Evolutionary conservation across 2,329 filamentous ascomycete species (phyloP).

Genomic region (Chaetomium strumarium): DNA sequence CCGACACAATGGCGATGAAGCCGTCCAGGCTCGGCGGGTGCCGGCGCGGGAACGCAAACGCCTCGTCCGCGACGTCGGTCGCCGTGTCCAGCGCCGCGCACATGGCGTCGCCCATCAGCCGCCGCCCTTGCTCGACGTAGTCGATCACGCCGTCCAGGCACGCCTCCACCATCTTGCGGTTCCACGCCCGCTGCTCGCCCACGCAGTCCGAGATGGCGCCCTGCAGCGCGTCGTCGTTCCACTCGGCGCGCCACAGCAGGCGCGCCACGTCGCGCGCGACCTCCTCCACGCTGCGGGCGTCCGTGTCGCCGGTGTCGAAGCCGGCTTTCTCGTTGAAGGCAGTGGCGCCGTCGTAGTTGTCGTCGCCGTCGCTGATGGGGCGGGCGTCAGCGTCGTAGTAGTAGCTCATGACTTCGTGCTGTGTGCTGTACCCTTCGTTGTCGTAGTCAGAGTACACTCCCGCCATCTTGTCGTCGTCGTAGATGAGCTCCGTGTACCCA

Average conservation of each 20-base stretch:
- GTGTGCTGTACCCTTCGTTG: conserved; percentile 2
- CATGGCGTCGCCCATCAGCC: conserved; percentile 19
- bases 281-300: conserved; percentile 8
- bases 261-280: conserved; percentile 12
- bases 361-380: not conserved
- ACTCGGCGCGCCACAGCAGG: conserved; percentile 15
- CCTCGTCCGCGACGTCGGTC: conserved; percentile 16
- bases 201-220: conserved; percentile 5
- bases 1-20: conserved; percentile 22
- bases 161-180: conserved; percentile 16
- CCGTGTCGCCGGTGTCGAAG: not conserved
- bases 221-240: conserved; percentile 18
- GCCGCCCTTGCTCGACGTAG: conserved; percentile 16
- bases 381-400: not conserved
- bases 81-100: conserved; percentile 19
- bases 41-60: conserved; percentile 18
- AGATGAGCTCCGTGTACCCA: conserved; percentile 14
- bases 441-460: conserved; percentile 8
- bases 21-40: conserved; percentile 19
- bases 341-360: not conserved
- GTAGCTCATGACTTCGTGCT: conserved; percentile 11
- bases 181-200: conserved; percentile 16
- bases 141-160: conserved; percentile 20
- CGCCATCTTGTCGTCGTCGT: conserved; percentile 18
- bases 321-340: not conserved